Base-by-base conservation (phyloP, 345 rosid genomes). In the Diplotaxis tenuifolia region DNA sequence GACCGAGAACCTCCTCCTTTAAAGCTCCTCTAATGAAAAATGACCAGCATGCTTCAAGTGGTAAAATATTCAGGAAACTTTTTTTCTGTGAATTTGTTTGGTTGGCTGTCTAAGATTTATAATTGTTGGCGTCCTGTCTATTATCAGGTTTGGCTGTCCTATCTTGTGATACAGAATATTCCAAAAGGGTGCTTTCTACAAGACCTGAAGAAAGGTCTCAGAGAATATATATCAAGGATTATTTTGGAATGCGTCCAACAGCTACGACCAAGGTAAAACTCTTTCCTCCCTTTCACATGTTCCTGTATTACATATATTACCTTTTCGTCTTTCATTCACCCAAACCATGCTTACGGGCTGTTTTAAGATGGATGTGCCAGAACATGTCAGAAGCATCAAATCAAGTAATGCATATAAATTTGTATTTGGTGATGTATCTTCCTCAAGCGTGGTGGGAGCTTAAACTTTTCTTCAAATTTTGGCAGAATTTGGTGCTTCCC, bases 161-260 rank as follows among this genome's bases (percentile, higher is more conserved):
- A 70, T 81, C 86, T 65, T 82, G 80, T 42, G 82, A 82, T 67
- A 78, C 69, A 68, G 56, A 76, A 11, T 55, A 74, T 73, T 71
- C 83, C 72, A 85, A 78, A 82, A 82, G 73, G 77, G 80, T 67
- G 19, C 65, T 91, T 76, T 87, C 90, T 18, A 64, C 84, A 56
- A 86, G 84, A 81, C 87, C 84, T 74, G 96, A 92, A 76, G 81
- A 72, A 78, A 83, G 16, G 66, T 50, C 71, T 77, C 86, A 68
- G n/a, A 88, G 97, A 82, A 77, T 73, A 70, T 84, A 82, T 29
- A 60, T 91, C 54, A 89, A 85, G 75, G 96, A 91, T 65, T 91
- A 83, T 78, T 89, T 94, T 76, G 85, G 75, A 32, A 81, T 67
- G 80, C 89, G 81, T 81, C 85, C 86, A 8, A 63, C 73, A 58